A percentile compares a stretch with the other conserved stretches of the same genome.
Evolutionary conservation across 1,139 yeast genomes (phyloP).

Genomic region (Geotrichum candidum): DNA sequence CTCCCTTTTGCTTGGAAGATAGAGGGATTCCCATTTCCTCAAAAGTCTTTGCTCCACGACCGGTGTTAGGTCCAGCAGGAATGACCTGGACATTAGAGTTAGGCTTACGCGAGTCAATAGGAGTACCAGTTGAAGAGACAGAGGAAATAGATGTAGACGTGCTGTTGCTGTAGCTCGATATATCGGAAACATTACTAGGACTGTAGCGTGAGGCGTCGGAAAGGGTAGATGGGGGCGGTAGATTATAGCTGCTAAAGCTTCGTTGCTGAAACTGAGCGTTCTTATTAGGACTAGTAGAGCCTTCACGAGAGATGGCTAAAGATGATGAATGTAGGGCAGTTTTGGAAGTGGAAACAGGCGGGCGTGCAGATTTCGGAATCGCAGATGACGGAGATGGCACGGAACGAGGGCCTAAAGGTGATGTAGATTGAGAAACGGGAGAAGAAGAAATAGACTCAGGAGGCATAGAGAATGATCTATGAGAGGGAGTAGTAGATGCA

Average conservation of each 20-base stretch:
- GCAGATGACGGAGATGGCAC: not conserved
- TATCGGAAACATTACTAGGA: constrained; percentile 2
- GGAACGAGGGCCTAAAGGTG: not conserved
- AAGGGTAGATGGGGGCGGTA: not conserved
- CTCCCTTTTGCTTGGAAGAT: constrained; percentile 26
- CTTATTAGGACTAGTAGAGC: not conserved
- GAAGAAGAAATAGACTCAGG: not conserved
- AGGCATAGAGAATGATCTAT: not conserved
- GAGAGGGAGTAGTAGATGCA: not conserved
- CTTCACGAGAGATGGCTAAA: not conserved
- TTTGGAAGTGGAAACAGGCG: not conserved
- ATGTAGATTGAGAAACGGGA: not conserved
- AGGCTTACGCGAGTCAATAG: not conserved
- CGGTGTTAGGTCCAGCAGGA: constrained; percentile 2
- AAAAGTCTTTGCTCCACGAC: constrained; percentile 56
- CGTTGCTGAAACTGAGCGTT: not conserved
- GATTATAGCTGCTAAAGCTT: not conserved
- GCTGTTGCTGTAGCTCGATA: constrained; percentile 8
- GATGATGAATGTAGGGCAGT: not conserved
- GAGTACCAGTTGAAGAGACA: not conserved
- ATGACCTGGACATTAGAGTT: constrained; percentile 9
- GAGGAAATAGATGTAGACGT: constrained; percentile 1
- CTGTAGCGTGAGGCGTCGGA: not conserved
- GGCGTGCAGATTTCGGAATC: not conserved
- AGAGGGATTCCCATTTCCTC: constrained; percentile 34